These are phyloP conservation scores for Helotiales sp. DNA, from an alignment of 2,329 filamentous ascomycete species.

Conservation along the genomic window DNA sequence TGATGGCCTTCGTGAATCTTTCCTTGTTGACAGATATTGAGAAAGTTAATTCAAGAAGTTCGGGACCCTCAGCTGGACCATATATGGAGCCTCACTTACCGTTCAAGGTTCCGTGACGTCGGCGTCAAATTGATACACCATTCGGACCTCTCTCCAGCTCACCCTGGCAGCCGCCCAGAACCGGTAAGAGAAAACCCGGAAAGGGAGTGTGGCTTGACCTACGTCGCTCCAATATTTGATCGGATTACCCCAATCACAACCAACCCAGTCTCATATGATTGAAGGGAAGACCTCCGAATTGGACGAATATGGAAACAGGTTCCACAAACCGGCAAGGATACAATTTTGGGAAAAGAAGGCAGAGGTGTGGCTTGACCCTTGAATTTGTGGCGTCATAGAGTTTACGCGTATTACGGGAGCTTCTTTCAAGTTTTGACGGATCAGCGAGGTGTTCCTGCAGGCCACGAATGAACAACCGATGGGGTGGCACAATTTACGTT, in stretches of 20 bases:
- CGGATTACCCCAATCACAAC: background rate
- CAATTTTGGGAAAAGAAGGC: background rate
- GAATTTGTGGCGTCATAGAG: background rate
- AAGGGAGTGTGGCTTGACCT: slow-evolving; percentile 4
- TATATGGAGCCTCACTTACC: background rate
- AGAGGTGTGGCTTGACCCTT: background rate
- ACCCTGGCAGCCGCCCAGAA: background rate
- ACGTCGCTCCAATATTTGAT: background rate
- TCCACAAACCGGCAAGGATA: background rate
- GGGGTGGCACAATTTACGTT: slow-evolving; percentile 1
- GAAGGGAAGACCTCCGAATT: background rate
- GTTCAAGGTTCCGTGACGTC: background rate
- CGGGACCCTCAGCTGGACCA: background rate
- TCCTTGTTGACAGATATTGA: background rate
- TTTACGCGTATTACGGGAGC: background rate
- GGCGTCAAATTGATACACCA: background rate
- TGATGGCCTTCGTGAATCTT: too few species aligned
- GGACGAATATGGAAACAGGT: background rate
- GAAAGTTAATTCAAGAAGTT: background rate
- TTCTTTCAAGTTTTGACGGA: slow-evolving; percentile 1
- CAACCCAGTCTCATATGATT: background rate
- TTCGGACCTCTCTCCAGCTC: background rate
- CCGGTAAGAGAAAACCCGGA: background rate
- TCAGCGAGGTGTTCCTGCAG: background rate
- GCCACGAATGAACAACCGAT: background rate